These are phyloP conservation scores for Corrigiola litoralis DNA, from an alignment of 179 eudicot genomes.

Conservation along the genomic window DNA sequence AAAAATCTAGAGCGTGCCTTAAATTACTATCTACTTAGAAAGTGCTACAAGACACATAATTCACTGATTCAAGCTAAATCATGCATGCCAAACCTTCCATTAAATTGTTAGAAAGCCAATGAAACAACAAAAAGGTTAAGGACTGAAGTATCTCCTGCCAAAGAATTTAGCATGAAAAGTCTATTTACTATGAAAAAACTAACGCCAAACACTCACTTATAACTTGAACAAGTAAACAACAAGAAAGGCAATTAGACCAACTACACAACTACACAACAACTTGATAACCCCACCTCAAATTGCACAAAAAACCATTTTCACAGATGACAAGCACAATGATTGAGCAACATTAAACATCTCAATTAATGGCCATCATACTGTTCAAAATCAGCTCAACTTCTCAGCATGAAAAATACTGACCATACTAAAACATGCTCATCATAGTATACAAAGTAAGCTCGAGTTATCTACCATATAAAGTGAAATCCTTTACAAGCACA, in stretches of 20 bases:
- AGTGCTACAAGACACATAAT: neutral
- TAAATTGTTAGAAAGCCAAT: neutral
- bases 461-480: no score
- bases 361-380: no score
- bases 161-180: neutral
- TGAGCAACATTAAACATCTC: no score
- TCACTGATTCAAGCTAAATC: neutral
- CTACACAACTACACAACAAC: neutral
- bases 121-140: neutral
- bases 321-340: no score
- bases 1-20: neutral
- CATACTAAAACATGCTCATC: no score
- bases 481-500: neutral
- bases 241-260: no score
- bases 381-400: no score
- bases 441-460: no score
- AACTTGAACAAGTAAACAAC: no score
- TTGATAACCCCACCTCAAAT: neutral
- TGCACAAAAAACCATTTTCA: constrained; percentile 3
- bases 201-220: neutral
- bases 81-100: neutral
- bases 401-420: no score
- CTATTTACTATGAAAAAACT: neutral
- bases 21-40: neutral
- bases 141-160: neutral